Base-by-base conservation (phyloP, 306 rosid genomes). In the Dalbergia oliveri region DNA sequence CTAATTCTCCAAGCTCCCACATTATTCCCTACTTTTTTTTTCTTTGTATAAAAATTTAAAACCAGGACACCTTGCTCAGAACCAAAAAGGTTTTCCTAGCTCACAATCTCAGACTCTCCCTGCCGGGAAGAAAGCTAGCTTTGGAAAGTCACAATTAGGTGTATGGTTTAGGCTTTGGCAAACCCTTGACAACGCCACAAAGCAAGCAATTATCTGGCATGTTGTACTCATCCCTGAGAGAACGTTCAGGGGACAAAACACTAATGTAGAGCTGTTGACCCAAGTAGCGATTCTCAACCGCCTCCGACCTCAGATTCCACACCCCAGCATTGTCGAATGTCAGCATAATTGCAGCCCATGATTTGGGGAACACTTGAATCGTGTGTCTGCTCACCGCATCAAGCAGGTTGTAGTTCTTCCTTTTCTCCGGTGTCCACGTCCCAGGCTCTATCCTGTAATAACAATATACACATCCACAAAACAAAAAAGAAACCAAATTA, bases 371-470 rank as follows among this genome's bases (percentile, higher is more conserved):
- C 10, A 93, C 94, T 45, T 88, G 97, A 21, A 93, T 33, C 0
- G 97, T 90, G 83, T 93, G 88, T 49, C 97, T 87, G 87, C 92
- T 93, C 73, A 93, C 87, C 0, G 85, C 97, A 8, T 93, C 98
- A 4, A 93, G 88, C 71, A 91, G 92, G 72, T 93, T 90, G 74
- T 90, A 92, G 77, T 51, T 67, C 66, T 16, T 86, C 62, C 94
- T 84, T 31, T 80, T 82, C 11, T 82, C 97, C 0, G 94, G 93
- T 45, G 85, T 62, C 98, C 98, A 93, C 1, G 21, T 76, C n/a
- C 98, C 98, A 0, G 97, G 97, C 87, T 90, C 97, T 9, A 87
- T 31, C 21, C 97, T 92, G 54, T 10, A 18, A 6, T n/a, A 15
- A 69, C 19, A 0, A 3, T 3, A 31, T 9, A 3, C 8, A 4